Conservation (phyloP, 2,329 filamentous ascomycete genomes). For the Mycogone perniciosa region DNA sequence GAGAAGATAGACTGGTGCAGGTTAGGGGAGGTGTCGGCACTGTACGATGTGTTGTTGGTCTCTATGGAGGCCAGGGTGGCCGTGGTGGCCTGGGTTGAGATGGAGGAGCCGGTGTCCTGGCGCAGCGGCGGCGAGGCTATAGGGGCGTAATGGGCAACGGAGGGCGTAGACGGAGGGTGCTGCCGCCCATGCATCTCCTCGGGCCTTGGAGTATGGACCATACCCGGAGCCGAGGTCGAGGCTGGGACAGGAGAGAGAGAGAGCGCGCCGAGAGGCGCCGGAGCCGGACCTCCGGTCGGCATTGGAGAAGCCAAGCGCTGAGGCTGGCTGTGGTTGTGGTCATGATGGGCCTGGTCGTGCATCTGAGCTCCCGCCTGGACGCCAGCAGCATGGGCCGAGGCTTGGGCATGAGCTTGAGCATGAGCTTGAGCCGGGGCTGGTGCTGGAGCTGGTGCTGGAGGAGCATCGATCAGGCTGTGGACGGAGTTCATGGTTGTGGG, state of each 20-base stretch:
- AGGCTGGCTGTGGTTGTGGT: slow-evolving; percentile 5
- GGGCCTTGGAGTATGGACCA: slow-evolving; percentile 10
- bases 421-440: slow-evolving; percentile 11
- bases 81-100: slow-evolving; percentile 45
- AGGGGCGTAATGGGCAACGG: slow-evolving; percentile 17
- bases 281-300: slow-evolving; percentile 8
- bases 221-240: slow-evolving; percentile 7
- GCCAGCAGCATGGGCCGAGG: slow-evolving; percentile 6
- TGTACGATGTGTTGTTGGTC: slow-evolving; percentile 45
- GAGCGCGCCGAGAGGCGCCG: slow-evolving; percentile 11
- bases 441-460: slow-evolving; percentile 16
- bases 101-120: slow-evolving; percentile 49
- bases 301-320: slow-evolving; percentile 7
- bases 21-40: slow-evolving; percentile 46
- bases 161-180: slow-evolving; percentile 14
- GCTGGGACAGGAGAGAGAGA: slow-evolving; percentile 13
- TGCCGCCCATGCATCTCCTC: slow-evolving; percentile 9
- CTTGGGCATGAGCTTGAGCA: slow-evolving; percentile 13
- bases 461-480: slow-evolving; percentile 31
- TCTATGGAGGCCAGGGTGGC: slow-evolving; percentile 38
- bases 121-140: slow-evolving; percentile 28
- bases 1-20: slow-evolving; percentile 48
- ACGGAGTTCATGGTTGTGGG: slow-evolving; percentile 32
- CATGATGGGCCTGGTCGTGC: slow-evolving; percentile 8
- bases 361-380: slow-evolving; percentile 6